phyloP scores from a whole-genome alignment of 1,139 yeast species.

The Suhomyces bokatorum region DNA sequence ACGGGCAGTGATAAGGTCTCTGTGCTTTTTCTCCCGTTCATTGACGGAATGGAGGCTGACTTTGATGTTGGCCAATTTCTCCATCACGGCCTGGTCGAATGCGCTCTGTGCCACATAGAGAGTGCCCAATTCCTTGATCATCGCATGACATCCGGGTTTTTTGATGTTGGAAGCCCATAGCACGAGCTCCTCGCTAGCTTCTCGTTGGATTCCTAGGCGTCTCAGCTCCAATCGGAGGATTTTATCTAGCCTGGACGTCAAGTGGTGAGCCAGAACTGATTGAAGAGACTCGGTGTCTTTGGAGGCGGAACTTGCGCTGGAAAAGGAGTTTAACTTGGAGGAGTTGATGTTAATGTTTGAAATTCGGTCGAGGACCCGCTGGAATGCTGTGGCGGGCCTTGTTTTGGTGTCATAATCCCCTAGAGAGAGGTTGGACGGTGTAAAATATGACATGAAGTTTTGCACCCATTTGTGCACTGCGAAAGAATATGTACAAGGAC shows the following conservation, averaged over 20 bases:
- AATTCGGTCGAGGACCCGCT: slow-evolving; percentile 31
- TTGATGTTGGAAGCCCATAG: slow-evolving; percentile 45
- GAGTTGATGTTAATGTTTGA: slow-evolving; percentile 9
- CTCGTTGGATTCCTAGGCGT: slow-evolving; percentile 32
- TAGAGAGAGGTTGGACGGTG: slow-evolving; percentile 1
- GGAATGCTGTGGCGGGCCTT: slow-evolving; percentile 34
- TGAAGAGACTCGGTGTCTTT: slow-evolving; percentile 1
- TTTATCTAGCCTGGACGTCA: slow-evolving; percentile 29
- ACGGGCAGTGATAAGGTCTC: slow-evolving; percentile 34
- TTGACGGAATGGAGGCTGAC: slow-evolving; percentile 46
- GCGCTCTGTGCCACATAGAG: slow-evolving; percentile 39
- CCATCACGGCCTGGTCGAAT: slow-evolving; percentile 31
- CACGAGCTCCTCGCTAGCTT: slow-evolving; percentile 37
- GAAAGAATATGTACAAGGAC: not conserved
- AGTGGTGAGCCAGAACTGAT: slow-evolving; percentile 18
- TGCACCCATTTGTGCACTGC: slow-evolving; percentile 9
- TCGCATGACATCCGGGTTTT: slow-evolving; percentile 37
- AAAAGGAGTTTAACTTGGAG: not conserved
- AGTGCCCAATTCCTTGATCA: slow-evolving; percentile 42
- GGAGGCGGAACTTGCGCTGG: not conserved
- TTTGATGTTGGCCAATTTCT: slow-evolving; percentile 43
- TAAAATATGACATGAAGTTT: slow-evolving; percentile 1
- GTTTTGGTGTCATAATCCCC: slow-evolving; percentile 5
- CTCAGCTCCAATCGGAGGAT: slow-evolving; percentile 37
- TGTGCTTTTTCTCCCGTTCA: slow-evolving; percentile 52